Conservation (phyloP, 2,329 filamentous ascomycete species). For the Alternaria sp. region DNA sequence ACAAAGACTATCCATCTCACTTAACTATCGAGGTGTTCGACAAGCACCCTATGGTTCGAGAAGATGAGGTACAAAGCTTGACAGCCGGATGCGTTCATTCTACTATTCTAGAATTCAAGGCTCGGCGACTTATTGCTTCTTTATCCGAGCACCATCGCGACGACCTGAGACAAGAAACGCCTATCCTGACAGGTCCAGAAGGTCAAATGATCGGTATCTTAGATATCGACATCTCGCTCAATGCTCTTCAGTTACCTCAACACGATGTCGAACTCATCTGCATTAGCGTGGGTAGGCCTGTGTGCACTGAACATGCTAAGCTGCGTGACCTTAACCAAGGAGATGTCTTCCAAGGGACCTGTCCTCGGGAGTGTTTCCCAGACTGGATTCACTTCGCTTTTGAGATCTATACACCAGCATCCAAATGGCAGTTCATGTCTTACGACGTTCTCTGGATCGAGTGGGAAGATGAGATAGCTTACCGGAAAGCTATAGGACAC, state of each 20-base stretch:
- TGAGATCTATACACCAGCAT: background rate
- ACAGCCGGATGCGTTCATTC: background rate
- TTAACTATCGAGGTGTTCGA: background rate
- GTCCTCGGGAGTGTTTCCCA: background rate
- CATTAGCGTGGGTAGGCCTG: background rate
- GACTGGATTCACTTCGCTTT: too few relatives aligned
- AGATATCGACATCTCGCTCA: background rate
- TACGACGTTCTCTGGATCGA: slow-evolving; percentile 24
- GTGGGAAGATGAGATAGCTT: slow-evolving; percentile 13
- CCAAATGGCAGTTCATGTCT: slow-evolving; percentile 5
- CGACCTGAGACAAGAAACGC: fast-evolving
- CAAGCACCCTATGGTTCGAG: background rate
- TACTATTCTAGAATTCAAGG: background rate
- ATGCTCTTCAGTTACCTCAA: background rate
- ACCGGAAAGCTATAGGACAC: slow-evolving; percentile 14
- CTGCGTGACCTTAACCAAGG: fast-evolving
- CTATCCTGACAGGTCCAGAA: background rate
- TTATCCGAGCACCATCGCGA: background rate
- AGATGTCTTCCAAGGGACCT: fast-evolving
- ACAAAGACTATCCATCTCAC: fast-evolving
- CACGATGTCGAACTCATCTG: background rate
- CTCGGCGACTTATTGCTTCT: background rate
- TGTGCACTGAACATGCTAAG: background rate
- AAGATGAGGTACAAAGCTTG: background rate
- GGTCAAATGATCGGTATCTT: background rate